Base-by-base conservation (phyloP, 2,329 filamentous ascomycete genomes). In the Curvularia hawaiiensis region DNA sequence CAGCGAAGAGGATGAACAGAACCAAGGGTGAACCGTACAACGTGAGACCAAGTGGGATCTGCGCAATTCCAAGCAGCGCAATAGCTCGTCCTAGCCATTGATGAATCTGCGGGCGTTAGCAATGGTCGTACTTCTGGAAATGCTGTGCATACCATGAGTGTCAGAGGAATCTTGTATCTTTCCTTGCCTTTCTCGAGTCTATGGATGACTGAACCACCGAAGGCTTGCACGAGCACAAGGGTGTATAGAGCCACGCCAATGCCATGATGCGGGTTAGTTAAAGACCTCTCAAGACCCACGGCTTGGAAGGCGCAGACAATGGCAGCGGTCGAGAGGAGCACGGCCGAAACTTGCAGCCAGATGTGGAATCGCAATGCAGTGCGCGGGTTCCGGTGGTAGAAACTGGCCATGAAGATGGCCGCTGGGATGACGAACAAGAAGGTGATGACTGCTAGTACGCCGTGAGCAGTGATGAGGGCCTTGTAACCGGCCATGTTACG, bases 1-100 rank as follows among this genome's bases (percentile, higher is more conserved):
- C 62, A 0, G 93, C 84, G 70, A 90, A 99, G 3, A 98, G 80
- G 51, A 99, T 87, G 74, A 98, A 99, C 3, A 93, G 83, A 38
- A 84, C 85, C 69, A 89, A 87, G 5, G 95, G 94, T 30, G 93
- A 97, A 6, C 95, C 95, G 70, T 97, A 99, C 1, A 99, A 82
- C 0, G 93, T 93, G 46, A 99, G 82, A 0, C 95, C 95, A 0
- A 99, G 82, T 0, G 95, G 90, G 11, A 99, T 86, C 73, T 99
- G 95, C 3, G 88, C 84, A 63, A 98, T 88, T 0, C 91, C 95
- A 4, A 99, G 81, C 18, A 98, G 77, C 3, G 90, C 89, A 67
- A 94, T 86, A 0, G 85, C 79, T 56, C 93, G 84, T 18, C 95
- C 95, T 18, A 90, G 79, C 92, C 95, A 97, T 72, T 93, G 90